Base-by-base conservation (phyloP, 2,329 filamentous ascomycete genomes). In the Colletotrichum kahawae region DNA sequence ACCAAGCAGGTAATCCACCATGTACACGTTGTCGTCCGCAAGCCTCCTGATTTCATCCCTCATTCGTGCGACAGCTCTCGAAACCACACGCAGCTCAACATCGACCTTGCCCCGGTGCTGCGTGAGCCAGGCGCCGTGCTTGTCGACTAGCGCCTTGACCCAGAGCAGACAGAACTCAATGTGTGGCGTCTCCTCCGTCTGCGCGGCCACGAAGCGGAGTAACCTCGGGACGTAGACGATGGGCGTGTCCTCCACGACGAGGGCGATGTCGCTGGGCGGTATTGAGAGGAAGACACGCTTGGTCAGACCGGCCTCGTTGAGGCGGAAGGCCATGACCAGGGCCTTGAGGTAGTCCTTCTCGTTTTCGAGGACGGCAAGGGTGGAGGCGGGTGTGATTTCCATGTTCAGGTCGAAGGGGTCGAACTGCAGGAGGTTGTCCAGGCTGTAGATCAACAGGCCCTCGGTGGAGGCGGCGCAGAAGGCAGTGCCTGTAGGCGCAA, bases 381-480 rank as follows among this genome's bases (percentile, higher is more conserved):
- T 97, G 4, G 93, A 95, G 2, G 94, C 93, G 0, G 96, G 96
- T 6, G 97, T 99, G 78, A 99, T 95, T 77, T 95, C 94, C 81
- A 98, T 94, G 83, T 98, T 96, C 18, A 99, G 92, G 82, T 99
- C 97, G 81, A 98, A 98, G 0, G 97, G 97, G 82, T 99, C 97
- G 81, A 99, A 99, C 76, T 95, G 91, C 33, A 97, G 89, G 7
- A 92, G 90, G 54, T 92, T 93, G 82, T 99, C 97, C 31, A 99
- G 88, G 77, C 95, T 97, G 88, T 98, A 99, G 77, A 99, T 93
- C 57, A 99, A 89, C 13, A 99, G 88, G 18, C 97, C 97, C 85
- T 99, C 97, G 0, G 97, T 98, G 12, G 95, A 97, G 2, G 96
- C 95, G 2, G 96, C 97, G 82, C 97, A 98, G 85, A 99, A 99